These are phyloP conservation scores for Paramecium sexaurelia DNA, from an alignment of 73 alveolate species.

Conservation along the genomic window DNA sequence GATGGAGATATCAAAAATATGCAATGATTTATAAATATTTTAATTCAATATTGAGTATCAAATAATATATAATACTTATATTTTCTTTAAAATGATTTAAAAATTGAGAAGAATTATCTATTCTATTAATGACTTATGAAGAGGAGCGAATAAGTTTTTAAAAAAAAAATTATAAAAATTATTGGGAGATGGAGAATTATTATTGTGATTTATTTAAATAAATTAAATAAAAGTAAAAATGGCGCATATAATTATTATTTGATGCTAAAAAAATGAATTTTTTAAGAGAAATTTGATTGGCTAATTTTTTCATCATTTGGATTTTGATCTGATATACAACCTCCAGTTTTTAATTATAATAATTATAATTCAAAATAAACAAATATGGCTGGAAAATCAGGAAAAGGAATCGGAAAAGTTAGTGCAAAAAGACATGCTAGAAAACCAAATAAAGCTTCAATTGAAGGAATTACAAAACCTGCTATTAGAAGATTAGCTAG, in stretches of 20 bases:
- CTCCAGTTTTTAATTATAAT: neutral
- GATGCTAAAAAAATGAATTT: neutral
- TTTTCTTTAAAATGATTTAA: too few relatives aligned
- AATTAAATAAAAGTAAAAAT: neutral
- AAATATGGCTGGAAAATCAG: conserved; percentile 67
- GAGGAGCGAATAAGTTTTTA: neutral
- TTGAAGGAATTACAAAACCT: conserved; percentile 86
- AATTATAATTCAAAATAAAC: neutral
- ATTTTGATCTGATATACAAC: neutral
- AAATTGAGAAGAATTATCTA: neutral
- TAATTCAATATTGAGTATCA: too few relatives aligned
- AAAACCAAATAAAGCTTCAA: conserved; percentile 74
- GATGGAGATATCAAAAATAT: too few relatives aligned
- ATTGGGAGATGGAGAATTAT: neutral
- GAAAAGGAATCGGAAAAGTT: conserved; percentile 77
- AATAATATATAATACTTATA: too few relatives aligned
- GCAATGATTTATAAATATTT: too few relatives aligned
- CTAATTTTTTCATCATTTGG: neutral
- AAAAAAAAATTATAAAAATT: neutral
- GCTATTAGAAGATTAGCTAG: conserved; percentile 94
- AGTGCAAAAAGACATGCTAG: conserved; percentile 79
- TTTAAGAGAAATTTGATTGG: conserved; percentile 9
- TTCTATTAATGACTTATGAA: too few relatives aligned
- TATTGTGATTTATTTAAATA: neutral
- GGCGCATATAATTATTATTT: neutral